Evolutionary conservation across 768 basidiomycete species (phyloP), one percentile per base, ranked within the genome.

Genomic region (Floccularia luteovirens): DNA sequence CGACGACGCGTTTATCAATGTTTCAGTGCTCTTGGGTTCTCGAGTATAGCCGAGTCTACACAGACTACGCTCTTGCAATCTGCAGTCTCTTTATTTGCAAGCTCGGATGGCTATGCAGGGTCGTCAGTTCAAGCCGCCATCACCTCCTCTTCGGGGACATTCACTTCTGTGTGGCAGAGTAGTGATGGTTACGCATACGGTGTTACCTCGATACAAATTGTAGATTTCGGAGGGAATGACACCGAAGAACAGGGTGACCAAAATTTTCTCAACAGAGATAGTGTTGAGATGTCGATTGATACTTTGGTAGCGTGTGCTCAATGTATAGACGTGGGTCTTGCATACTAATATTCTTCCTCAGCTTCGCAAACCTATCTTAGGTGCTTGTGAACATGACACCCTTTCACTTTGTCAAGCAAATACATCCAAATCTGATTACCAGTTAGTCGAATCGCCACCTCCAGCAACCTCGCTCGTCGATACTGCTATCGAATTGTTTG

Each of bases 121-220:
- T 90, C 89, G 1, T 77, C 82, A 0, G 76, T 96, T 13, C 94
- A 98, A 58, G 92, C 92, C 1, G 87, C 90, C 0, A 94, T 97
- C 47, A 85, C 87, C 0, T 82, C 88, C 0, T 88, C 82, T 4
- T 73, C 87, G 0, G 93, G 92, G 1, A 67, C 76, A 0, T 93
- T 96, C 58, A 80, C 79, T 2, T 77, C 75, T 11, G 72, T 99
- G 10, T 98, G 94, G 94, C 77, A 83, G 41, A 75, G 77, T 41
- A 69, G 73, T 1, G 94, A 98, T 57, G 89, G 90, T 4, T 94
- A 91, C 60, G 93, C 81, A 0, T 92, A 90, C 60, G 94, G 94
- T 0, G 80, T 96, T 2, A 89, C 90, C 2, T 83, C 73, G 31
- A 62, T 81, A 16, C 74, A 79, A 34, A 58, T 78, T 16, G 54